A percentile compares a stretch with the other conserved stretches of the same genome.
phyloP scores from a whole-genome alignment of 2,329 filamentous ascomycete species.

The Aureobasidium sp. region DNA sequence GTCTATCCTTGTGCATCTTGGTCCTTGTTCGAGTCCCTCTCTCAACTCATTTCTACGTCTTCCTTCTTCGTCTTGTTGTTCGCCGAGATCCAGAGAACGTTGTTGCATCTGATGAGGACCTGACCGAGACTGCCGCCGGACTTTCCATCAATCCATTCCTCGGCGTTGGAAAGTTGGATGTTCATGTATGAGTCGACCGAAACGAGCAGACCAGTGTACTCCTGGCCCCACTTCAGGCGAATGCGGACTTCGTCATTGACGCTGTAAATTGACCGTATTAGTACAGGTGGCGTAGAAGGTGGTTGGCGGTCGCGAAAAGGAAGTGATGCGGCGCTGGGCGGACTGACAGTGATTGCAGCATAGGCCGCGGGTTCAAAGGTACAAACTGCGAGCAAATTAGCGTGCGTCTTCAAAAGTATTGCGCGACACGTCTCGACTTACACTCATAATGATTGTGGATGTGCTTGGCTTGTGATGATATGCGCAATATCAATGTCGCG shows the following conservation, averaged over 20 bases:
- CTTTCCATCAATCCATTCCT: slow-evolving; percentile 87
- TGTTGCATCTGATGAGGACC: slow-evolving; percentile 91
- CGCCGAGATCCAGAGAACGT: slow-evolving; percentile 83
- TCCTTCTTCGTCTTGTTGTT: slow-evolving; percentile 17
- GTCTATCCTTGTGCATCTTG: not conserved
- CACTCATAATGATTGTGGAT: slow-evolving; percentile 3
- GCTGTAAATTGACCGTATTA: slow-evolving; percentile 33
- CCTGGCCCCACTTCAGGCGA: slow-evolving; percentile 95
- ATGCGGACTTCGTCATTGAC: slow-evolving; percentile 88
- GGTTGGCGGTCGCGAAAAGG: not conserved
- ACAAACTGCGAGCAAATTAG: slow-evolving; percentile 49
- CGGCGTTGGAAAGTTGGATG: slow-evolving; percentile 80
- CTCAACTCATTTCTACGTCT: slow-evolving; percentile 13
- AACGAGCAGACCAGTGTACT: slow-evolving; percentile 90
- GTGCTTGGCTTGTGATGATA: not conserved
- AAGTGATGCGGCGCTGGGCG: not conserved
- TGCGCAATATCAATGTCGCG: slow-evolving; percentile 7
- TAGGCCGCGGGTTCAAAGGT: slow-evolving; percentile 91
- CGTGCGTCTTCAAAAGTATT: not conserved
- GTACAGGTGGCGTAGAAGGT: not conserved
- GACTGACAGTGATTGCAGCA: slow-evolving; percentile 83
- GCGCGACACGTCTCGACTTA: not conserved
- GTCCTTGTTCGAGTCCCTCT: not conserved
- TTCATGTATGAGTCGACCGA: slow-evolving; percentile 99
- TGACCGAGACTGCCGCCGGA: slow-evolving; percentile 77